Evolutionary conservation across 169 alveolate genomes (phyloP), one percentile per base, ranked within the genome.

Genomic region (Plasmodium blacklocki): DNA sequence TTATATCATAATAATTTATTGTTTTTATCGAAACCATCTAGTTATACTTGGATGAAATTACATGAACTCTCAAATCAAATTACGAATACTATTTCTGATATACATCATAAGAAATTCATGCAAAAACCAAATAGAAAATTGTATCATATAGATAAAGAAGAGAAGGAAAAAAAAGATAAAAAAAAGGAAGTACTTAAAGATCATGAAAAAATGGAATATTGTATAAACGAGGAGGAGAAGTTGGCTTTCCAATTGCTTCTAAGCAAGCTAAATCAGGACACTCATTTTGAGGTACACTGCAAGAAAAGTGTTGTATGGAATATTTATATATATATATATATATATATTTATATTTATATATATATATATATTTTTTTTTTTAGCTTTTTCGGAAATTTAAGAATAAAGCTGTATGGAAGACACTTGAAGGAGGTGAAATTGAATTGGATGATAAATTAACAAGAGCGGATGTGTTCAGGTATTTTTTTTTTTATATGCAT

Each of bases 391-490:
- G 92, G 49, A 93, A 92, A 74, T 94, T 94, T 74, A 95, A 94
- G 67, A 74, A 85, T 47, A 75, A 78, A 50, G 96, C 96, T n/a
- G 94, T 90, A 11, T 94, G 96, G 96, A 88, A 89, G 50, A 92
- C 90, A 52, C 88, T 94, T 29, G 96, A 95, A 54, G 89, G 93
- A 21, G 96, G 96, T 7, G 96, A 94, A 58, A 94, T 94, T 11
- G 96, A 94, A 71, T 73, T 94, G 74, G 95, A 94, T 70, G 96
- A 94, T 78, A 83, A 89, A 18, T 86, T 93, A 49, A 94, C 96
- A 15, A 87, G 93, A 70, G 95, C 95, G n/a, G 89, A 88, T 14
- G 93, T 94, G 45, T 94, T 92, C 92, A 91, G 96, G 96, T 93
- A 62, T 67, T 45, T 67, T 67, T 47, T 67, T 67, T 19, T 7